phyloP scores from a whole-genome alignment of 2,329 filamentous ascomycete genomes.

The Purpureocillium lavendulum region DNA sequence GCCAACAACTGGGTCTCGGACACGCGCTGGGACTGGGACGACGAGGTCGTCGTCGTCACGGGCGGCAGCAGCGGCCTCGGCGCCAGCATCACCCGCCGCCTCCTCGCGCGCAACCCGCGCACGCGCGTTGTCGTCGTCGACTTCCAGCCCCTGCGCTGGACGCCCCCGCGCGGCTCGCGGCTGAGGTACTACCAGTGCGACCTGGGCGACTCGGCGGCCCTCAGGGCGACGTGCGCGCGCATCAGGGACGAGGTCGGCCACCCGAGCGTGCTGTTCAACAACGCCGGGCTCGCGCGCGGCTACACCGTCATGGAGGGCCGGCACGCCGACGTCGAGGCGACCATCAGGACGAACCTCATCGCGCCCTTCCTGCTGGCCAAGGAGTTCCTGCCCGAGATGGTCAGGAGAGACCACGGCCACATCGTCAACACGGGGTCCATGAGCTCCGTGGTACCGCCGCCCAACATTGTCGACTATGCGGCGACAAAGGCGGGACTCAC shows the following conservation, averaged over 20 bases:
- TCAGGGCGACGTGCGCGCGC: conserved; percentile 16
- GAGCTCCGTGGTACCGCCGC: conserved; percentile 43
- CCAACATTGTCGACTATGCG: conserved; percentile 51
- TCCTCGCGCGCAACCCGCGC: conserved; percentile 14
- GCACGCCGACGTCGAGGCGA: too few species aligned
- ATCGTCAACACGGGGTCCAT: conserved; percentile 53
- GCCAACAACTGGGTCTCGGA: conserved; percentile 17
- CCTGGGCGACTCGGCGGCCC: conserved; percentile 20
- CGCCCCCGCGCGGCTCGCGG: conserved; percentile 7
- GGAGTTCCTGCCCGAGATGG: conserved; percentile 53
- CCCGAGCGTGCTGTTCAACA: conserved; percentile 27
- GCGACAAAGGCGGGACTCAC: conserved; percentile 38
- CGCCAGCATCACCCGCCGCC: conserved; percentile 18
- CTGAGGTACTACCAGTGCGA: conserved; percentile 26
- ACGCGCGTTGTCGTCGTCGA: conserved; percentile 25
- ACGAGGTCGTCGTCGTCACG: conserved; percentile 29
- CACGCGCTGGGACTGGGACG: conserved; percentile 21
- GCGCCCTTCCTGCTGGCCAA: conserved; percentile 49
- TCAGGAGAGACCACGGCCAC: conserved; percentile 51
- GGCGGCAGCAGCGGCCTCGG: conserved; percentile 32
- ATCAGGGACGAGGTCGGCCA: conserved; percentile 25
- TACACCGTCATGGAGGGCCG: conserved; percentile 18
- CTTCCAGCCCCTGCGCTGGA: conserved; percentile 20
- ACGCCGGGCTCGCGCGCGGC: conserved; percentile 20
- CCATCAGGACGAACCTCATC: conserved; percentile 38